phyloP scores from a whole-genome alignment of 2,329 filamentous ascomycete species.

The Monilinia aucupariae region DNA sequence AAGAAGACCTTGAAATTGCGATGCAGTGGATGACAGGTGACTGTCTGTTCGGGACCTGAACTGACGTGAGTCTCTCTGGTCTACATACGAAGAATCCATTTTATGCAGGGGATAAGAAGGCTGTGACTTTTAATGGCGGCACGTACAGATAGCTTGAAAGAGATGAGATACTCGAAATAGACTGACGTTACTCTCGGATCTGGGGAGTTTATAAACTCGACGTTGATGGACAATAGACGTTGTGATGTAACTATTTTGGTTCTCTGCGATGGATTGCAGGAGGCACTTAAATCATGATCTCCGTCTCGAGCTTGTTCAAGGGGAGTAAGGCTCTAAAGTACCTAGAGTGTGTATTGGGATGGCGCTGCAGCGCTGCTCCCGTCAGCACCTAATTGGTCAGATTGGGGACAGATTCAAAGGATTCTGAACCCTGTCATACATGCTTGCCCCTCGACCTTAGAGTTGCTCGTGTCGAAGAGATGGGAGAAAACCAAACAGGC shows the following conservation, averaged over 20 bases:
- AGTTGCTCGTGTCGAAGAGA: constrained; percentile 12
- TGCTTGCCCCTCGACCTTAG: constrained; percentile 10
- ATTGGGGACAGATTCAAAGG: constrained; percentile 13
- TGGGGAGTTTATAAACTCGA: constrained; percentile 18
- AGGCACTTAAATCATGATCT: constrained; percentile 29
- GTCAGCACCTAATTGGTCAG: constrained; percentile 18
- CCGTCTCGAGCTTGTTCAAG: constrained; percentile 28
- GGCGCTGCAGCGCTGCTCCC: constrained; percentile 16
- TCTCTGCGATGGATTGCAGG: constrained; percentile 28
- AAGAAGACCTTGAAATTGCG: constrained; percentile 32
- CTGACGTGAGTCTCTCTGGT: constrained; percentile 34
- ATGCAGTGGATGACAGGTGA: constrained; percentile 32
- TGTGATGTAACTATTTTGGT: constrained; percentile 32
- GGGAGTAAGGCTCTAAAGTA: constrained; percentile 31
- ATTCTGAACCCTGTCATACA: constrained; percentile 15
- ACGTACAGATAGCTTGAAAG: constrained; percentile 21
- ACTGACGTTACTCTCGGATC: constrained; percentile 17
- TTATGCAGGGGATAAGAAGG: constrained; percentile 24
- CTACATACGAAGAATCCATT: constrained; percentile 36
- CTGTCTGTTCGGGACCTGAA: constrained; percentile 33
- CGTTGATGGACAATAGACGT: constrained; percentile 22
- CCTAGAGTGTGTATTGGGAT: constrained; percentile 16
- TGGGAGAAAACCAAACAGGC: constrained; percentile 17
- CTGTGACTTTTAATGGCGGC: constrained; percentile 31
- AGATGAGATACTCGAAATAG: constrained; percentile 21